These are phyloP conservation scores for Flueggea neowawraea DNA, from an alignment of 441 rosid species.

Conservation along the genomic window DNA sequence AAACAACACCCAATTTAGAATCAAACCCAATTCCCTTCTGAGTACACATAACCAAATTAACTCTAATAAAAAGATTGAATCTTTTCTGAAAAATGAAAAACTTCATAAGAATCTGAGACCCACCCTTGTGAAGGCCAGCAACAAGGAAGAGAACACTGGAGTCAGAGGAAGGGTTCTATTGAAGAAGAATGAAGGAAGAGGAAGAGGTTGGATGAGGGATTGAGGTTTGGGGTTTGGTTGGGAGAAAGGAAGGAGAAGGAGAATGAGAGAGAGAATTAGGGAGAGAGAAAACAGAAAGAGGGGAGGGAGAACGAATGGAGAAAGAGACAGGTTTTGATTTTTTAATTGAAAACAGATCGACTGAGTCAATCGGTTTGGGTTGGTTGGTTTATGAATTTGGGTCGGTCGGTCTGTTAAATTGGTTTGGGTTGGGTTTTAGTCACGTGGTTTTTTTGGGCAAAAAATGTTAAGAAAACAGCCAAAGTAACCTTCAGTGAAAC, in stretches of 20 bases:
- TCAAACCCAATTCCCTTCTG: conserved; percentile 58
- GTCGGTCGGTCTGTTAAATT: too few relatives aligned
- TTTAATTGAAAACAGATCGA: too few relatives aligned
- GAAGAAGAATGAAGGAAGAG: conserved; percentile 50
- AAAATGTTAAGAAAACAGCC: too few relatives aligned
- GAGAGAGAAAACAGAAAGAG: conserved; percentile 54
- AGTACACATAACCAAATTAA: conserved; percentile 44
- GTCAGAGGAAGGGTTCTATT: too few relatives aligned
- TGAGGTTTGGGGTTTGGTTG: conserved; percentile 44
- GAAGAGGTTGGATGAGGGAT: conserved; percentile 59
- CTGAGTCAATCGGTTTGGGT: too few relatives aligned
- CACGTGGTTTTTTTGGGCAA: too few relatives aligned
- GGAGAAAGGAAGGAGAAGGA: conserved; percentile 32
- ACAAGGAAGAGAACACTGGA: conserved; percentile 45
- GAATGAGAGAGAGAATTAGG: too few relatives aligned
- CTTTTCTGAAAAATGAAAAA: conserved; percentile 32
- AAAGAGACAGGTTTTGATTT: conserved; percentile 61
- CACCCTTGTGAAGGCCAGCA: conserved; percentile 49
- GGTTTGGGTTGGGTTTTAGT: too few relatives aligned
- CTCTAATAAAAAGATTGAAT: conserved; percentile 34
- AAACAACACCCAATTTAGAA: conserved; percentile 49
- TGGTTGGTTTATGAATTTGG: too few relatives aligned
- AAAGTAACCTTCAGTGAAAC: too few relatives aligned
- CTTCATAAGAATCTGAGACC: conserved; percentile 56
- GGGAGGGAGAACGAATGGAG: conserved; percentile 61